phyloP scores from a whole-genome alignment of 164 flowering plant genomes.

The Macadamia tetraphylla region DNA sequence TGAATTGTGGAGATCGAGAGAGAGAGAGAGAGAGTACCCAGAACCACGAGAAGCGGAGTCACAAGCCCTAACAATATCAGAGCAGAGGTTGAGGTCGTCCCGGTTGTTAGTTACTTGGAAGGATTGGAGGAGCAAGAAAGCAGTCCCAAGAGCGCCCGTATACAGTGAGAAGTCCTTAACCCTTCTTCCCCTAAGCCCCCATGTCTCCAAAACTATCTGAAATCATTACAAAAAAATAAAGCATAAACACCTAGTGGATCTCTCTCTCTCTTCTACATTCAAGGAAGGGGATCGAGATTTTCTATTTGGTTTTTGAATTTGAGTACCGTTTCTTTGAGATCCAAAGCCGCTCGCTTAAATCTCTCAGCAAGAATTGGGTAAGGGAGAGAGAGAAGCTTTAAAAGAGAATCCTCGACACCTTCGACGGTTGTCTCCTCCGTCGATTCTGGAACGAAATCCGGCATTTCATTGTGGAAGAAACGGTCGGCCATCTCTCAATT shows the following conservation, averaged over 20 bases:
- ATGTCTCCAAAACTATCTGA: constrained; percentile 52
- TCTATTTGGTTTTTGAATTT: background rate
- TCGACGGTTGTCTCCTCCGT: background rate
- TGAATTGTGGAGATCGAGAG: constrained; percentile 1
- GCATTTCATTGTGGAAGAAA: constrained; percentile 62
- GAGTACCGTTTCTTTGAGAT: constrained; percentile 50
- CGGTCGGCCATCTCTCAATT: constrained; percentile 53
- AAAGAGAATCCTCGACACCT: constrained; percentile 31
- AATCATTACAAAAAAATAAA: constrained; percentile 7
- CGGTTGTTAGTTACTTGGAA: constrained; percentile 33
- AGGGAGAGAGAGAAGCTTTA: constrained; percentile 51
- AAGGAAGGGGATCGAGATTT: too few relatives aligned
- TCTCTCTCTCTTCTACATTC: too few relatives aligned
- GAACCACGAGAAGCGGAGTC: constrained; percentile 38
- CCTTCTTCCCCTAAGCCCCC: constrained; percentile 29
- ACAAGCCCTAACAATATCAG: constrained; percentile 48
- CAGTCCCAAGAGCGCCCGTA: constrained; percentile 55
- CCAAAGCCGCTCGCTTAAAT: constrained; percentile 40
- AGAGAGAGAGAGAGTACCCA: constrained; percentile 20
- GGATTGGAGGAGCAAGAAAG: constrained; percentile 43
- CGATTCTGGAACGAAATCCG: constrained; percentile 29
- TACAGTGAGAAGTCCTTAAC: constrained; percentile 48
- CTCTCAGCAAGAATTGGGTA: constrained; percentile 28
- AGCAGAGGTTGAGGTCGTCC: constrained; percentile 43
- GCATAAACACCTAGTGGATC: constrained; percentile 1